These are phyloP conservation scores for Rhodotorula toruloides DNA, from an alignment of 768 basidiomycete genomes.

Conservation along the genomic window DNA sequence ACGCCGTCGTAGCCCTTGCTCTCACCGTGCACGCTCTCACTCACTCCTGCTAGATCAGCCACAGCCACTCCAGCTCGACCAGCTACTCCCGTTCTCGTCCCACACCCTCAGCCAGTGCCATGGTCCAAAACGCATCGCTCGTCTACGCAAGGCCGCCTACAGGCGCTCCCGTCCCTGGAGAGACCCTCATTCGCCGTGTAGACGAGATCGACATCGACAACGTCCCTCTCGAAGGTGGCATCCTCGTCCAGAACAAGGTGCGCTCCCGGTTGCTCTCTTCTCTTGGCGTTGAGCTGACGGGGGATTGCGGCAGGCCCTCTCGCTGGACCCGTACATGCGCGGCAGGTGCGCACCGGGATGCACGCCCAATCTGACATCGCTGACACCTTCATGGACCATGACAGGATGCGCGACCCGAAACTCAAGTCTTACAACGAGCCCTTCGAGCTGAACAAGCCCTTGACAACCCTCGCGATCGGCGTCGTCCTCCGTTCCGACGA, in stretches of 20 bases:
- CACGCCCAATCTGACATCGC: not conserved
- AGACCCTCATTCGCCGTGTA: conserved; percentile 11
- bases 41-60: too few species aligned
- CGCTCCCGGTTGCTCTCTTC: not conserved
- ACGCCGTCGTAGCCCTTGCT: too few species aligned
- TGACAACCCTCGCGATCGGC: conserved; percentile 40
- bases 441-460: conserved; percentile 35
- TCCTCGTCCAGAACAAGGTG: conserved; percentile 33
- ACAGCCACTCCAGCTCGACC: too few species aligned
- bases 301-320: conserved; percentile 14
- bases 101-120: not conserved
- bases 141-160: conserved; percentile 11
- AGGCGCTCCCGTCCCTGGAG: conserved; percentile 11
- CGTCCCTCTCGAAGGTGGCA: conserved; percentile 20
- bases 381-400: too few species aligned
- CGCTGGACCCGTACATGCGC: conserved; percentile 45
- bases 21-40: too few species aligned
- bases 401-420: conserved; percentile 35
- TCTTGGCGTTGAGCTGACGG: not conserved
- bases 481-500: conserved; percentile 42
- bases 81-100: not conserved
- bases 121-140: conserved; percentile 19
- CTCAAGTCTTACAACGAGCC: conserved; percentile 43
- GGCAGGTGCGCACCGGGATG: not conserved
- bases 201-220: conserved; percentile 39